Conservation (phyloP, 1,284 basidiomycete genomes). For the Puccinia polysora region DNA sequence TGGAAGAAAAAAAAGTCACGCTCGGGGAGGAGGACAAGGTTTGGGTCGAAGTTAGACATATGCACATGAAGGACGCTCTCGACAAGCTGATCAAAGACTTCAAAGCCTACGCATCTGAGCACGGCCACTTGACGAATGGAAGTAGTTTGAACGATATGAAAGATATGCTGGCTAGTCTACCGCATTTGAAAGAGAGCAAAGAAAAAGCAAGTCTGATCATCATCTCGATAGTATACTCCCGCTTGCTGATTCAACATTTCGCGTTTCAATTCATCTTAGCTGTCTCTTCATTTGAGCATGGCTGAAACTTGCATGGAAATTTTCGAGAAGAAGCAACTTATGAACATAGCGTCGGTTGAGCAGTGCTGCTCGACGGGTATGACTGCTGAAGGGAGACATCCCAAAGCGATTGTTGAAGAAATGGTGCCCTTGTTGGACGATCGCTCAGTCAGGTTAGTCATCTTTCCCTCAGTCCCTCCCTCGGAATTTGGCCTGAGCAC, state of each 20-base stretch:
- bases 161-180: slow-evolving; percentile 92
- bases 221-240: neutral
- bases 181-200: slow-evolving; percentile 90
- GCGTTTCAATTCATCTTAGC: slow-evolving; percentile 54
- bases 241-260: neutral
- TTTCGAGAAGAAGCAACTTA: slow-evolving; percentile 82
- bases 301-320: slow-evolving; percentile 93
- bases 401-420: slow-evolving; percentile 89
- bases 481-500: neutral
- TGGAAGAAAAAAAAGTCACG: slow-evolving; percentile 43
- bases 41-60: slow-evolving; percentile 43
- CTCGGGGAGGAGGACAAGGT: slow-evolving; percentile 42
- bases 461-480: neutral
- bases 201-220: slow-evolving; percentile 61
- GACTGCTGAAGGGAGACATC: slow-evolving; percentile 80
- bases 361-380: slow-evolving; percentile 79
- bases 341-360: slow-evolving; percentile 83
- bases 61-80: slow-evolving; percentile 43
- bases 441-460: slow-evolving; percentile 59
- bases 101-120: slow-evolving; percentile 53
- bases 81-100: slow-evolving; percentile 43
- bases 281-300: slow-evolving; percentile 93
- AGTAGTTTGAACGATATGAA: slow-evolving; percentile 95
- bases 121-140: slow-evolving; percentile 53
- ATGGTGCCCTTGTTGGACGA: slow-evolving; percentile 96